phyloP scores from a whole-genome alignment of 441 rosid genomes.

The Cnidoscolus chayamansa region DNA sequence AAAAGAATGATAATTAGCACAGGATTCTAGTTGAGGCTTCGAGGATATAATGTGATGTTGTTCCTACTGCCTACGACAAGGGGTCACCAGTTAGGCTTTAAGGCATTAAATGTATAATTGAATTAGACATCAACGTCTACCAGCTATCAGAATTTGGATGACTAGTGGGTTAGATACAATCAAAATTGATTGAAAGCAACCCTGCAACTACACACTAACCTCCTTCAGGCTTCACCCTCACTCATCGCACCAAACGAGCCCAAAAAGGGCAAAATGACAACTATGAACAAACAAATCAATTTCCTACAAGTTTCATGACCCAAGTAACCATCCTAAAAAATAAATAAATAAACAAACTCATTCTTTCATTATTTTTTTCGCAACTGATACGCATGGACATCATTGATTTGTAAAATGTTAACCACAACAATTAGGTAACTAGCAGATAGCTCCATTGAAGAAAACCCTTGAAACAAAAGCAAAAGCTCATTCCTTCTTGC shows the following conservation, averaged over 20 bases:
- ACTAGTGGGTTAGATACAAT: background rate
- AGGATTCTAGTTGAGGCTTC: too few species aligned
- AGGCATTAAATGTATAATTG: background rate
- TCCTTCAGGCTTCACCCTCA: conserved; percentile 30
- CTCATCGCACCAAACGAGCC: conserved; percentile 31
- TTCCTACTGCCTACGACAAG: too few species aligned
- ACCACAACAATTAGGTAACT: conserved; percentile 34
- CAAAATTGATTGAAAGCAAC: conserved; percentile 33
- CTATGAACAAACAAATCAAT: conserved; percentile 17
- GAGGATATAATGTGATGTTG: too few species aligned
- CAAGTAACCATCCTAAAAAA: conserved; percentile 18
- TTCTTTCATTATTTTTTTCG: conserved; percentile 13
- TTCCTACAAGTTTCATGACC: conserved; percentile 15
- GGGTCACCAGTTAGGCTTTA: background rate
- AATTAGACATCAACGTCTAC: background rate
- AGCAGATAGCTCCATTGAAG: conserved; percentile 25
- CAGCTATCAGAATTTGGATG: background rate
- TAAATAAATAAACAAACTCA: conserved; percentile 24
- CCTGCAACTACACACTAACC: conserved; percentile 27
- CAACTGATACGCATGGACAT: background rate
- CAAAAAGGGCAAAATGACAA: conserved; percentile 13
- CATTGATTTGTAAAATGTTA: conserved; percentile 24
- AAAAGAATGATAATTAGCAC: background rate
- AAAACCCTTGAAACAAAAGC: conserved; percentile 46
- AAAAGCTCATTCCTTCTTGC: conserved; percentile 46